Evolutionary conservation across 768 basidiomycete genomes (phyloP), one percentile per base, ranked within the genome.

Genomic region (Scleroderma bovista): DNA sequence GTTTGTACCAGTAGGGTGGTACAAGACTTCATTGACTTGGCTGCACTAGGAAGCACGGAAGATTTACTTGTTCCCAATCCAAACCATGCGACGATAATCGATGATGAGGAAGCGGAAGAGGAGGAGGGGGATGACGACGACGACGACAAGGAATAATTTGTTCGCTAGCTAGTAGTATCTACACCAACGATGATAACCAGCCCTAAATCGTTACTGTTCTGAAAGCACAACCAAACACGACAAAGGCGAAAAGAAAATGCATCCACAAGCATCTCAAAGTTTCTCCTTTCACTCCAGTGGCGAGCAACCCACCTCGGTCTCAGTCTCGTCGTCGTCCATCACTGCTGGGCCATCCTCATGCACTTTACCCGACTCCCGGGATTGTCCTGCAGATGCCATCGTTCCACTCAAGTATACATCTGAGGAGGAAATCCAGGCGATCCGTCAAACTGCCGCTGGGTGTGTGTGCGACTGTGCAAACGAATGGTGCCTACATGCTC

Each of bases 51-150:
- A 38, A 72, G 75, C 8, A 69, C 69, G 17, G 80, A 80, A 49
- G 86, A 89, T 60, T 72, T 88, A 19, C 71, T 88, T 11, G 70
- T 85, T 3, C 74, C 75, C 3, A 89, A 88, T 62, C 85, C 86
- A 1, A 89, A 89, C 57, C 85, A 83, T 53, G 60, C 52, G 15
- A 20, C 31, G 1, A 11, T 9, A n/a, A 31, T 17, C 3, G 29
- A 45, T n/a, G 44, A 31, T 8, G 61, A 60, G n/a, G 65, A 62
- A 16, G 54, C 44, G 45, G 47, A 46, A 26, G 51, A 50, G 3
- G 44, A 50, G 2, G 56, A 20, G 12, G 60, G 55, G 12, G 63
- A 54, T 31, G 54, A 44, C 12, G 46, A 52, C 7, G 56, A 53
- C 16, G 58, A 52, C 16, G 32, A 56, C 8, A 39, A 39, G 38